phyloP scores from a whole-genome alignment of 2,329 filamentous ascomycete genomes.

The Neopestalotiopsis clavispora region DNA sequence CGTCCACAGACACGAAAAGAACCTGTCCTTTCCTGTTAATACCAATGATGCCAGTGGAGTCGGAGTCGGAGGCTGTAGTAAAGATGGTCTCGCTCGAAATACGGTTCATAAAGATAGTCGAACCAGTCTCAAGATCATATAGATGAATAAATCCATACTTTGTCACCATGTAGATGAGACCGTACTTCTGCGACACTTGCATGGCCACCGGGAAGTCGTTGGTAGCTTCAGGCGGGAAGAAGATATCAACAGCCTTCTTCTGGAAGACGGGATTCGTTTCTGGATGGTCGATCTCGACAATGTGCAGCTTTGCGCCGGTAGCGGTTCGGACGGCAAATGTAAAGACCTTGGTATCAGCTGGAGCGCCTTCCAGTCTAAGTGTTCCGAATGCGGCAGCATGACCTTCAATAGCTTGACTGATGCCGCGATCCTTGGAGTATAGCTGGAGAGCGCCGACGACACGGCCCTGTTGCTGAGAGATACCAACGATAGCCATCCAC shows the following conservation, averaged over 20 bases:
- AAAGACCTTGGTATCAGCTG: constrained; percentile 92
- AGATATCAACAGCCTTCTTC: constrained; percentile 97
- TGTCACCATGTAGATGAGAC: constrained; percentile 94
- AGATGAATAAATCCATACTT: constrained; percentile 99
- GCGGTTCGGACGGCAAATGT: constrained; percentile 93
- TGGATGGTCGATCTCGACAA: constrained; percentile 96
- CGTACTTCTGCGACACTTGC: constrained; percentile 96
- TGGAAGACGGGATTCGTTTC: constrained; percentile 86
- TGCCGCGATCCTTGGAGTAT: constrained; percentile 93
- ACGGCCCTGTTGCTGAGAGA: constrained; percentile 89
- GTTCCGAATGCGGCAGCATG: constrained; percentile 95
- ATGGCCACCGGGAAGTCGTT: constrained; percentile 99
- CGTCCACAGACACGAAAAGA: constrained; percentile 90
- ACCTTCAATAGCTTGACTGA: constrained; percentile 97
- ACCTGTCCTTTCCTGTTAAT: constrained; percentile 99
- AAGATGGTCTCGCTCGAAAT: constrained; percentile 99
- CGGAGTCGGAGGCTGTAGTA: constrained; percentile 83
- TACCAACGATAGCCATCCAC: constrained; percentile 98
- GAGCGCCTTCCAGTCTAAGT: constrained; percentile 84
- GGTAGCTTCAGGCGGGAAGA: constrained; percentile 92
- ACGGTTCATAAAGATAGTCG: constrained; percentile 98
- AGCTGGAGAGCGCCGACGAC: constrained; percentile 97
- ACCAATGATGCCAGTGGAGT: constrained; percentile 86
- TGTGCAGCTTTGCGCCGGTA: constrained; percentile 91
- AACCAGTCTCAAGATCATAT: constrained; percentile 94